Evolutionary conservation across 257 asterid species (phyloP), one percentile per base, ranked within the genome.

Genomic region (Solanum rostratum): DNA sequence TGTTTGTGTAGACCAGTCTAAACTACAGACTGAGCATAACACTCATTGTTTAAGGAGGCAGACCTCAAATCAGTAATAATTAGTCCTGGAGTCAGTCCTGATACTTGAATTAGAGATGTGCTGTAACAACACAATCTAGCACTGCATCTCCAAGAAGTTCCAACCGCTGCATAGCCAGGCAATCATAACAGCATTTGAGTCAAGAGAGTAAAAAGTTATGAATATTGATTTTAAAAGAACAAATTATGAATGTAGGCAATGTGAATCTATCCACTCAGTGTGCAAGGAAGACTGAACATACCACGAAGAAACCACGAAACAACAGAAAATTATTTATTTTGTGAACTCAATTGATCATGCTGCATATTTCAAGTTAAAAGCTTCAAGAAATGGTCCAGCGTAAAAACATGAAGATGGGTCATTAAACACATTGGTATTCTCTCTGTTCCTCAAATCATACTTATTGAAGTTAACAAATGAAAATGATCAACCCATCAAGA

Each of bases 101-200:
- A 86, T 93, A 82, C 54, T 88, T 85, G 12, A 69, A 43, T 84
- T 88, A 96, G 6, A 92, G 92, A 84, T 94, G 87, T 80, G 74
- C 46, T 1, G 97, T 93, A 9, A 93, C 90, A 3, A 92, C 82
- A 85, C 92, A 93, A 87, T 96, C 98, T 2, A 94, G 87, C 86
- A 94, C 94, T 0, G 97, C 94, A 87, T 96, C 99, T 73, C 98
- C 98, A 33, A 96, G 95, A 89, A 89, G 93, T 84, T 96, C 97
- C 84, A 96, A 88, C 4, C 96, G 92, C 98, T 94, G 85, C 84
- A 90, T 4, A 81, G 81, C 2, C 84, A 83, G 7, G 15, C 53
- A 69, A 45, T 20, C 39, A 62, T 59, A 45, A 12, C 10, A 83
- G 3, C 69, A 83, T 14, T 33, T 16, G 15, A 65, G 65, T 27